Evolutionary conservation across 2,329 filamentous ascomycete species (phyloP), one percentile per base, ranked within the genome.

Genomic region (Pseudopithomyces chartarum): DNA sequence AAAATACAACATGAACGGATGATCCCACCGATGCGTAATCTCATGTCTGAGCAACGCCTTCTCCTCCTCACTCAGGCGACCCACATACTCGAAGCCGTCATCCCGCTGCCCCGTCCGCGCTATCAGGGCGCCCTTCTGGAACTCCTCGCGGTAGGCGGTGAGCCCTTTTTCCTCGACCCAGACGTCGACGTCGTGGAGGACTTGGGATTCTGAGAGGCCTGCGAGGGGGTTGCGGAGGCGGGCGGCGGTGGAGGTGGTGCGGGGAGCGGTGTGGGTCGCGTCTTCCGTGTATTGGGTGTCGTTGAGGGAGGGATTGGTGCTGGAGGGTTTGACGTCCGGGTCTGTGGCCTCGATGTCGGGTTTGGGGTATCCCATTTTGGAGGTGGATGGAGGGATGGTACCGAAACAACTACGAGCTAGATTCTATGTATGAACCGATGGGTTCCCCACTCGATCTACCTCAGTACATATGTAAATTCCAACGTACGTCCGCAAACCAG

Each of bases 21-120:
- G 89, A 6, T 82, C 84, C 89, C 89, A 92, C 58, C 85, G 87
- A 66, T 90, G 82, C 1, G 82, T 83, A 39, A 84, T 81, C 68
- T 92, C 89, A 17, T 82, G 79, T 11, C 82, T 78, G 38, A 92
- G 74, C 5, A 84, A 78, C 2, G 79, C 75, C 39, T 80, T 80
- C 68, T 92, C 89, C 11, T 84, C 79, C 0, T 81, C 78, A 78
- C 80, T 73, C 80, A 73, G 40, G 29, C 65, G 85, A 10, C 74
- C 73, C 2, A 87, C 73, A 3, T 77, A 71, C 46, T 84, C 79
- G 40, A 81, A 83, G 0, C 72, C 73, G 15, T 77, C 74, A 0
- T 84, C 83, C 17, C 80, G 73, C 52, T 84, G 82, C 10, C 65
- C 65, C 17, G 70, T 66, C 7, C 69, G 57, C 6, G 82, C 81